Conservation (phyloP, 352 stramenopile species). For the Sclerospora graminicola region DNA sequence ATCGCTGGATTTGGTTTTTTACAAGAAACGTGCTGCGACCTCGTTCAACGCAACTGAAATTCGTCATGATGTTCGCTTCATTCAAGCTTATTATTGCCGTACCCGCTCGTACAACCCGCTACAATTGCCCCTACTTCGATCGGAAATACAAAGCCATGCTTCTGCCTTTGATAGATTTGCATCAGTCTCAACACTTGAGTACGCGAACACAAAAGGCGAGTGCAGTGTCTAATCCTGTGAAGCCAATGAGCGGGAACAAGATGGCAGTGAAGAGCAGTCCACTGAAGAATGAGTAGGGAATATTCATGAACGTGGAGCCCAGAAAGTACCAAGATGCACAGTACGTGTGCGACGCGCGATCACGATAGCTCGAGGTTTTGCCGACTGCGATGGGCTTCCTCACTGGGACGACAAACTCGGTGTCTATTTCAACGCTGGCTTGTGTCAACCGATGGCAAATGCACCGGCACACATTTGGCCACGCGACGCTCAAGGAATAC, state of each 20-base stretch:
- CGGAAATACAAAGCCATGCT: too few species aligned
- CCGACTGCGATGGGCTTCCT: background rate
- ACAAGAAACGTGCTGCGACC: slow-evolving; percentile 22
- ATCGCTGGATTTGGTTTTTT: slow-evolving; percentile 12
- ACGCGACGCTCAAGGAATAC: slow-evolving; percentile 32
- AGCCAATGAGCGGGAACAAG: slow-evolving; percentile 20
- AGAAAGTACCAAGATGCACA: slow-evolving; percentile 46
- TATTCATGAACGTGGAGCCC: slow-evolving; percentile 43
- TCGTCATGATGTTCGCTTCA: slow-evolving; percentile 19
- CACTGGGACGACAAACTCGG: background rate
- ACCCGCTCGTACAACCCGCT: slow-evolving; percentile 80
- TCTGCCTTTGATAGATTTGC: too few species aligned
- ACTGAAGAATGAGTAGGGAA: slow-evolving; percentile 19
- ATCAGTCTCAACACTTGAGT: too few species aligned
- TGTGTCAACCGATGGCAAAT: slow-evolving; percentile 25
- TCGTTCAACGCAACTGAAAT: slow-evolving; percentile 19
- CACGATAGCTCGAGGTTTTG: slow-evolving; percentile 39
- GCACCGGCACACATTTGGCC: slow-evolving; percentile 13
- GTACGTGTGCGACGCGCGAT: slow-evolving; percentile 80
- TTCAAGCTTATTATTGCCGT: slow-evolving; percentile 44
- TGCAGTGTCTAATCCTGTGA: slow-evolving; percentile 9
- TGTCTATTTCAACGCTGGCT: slow-evolving; percentile 1
- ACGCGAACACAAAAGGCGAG: slow-evolving; percentile 22
- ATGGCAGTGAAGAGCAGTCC: slow-evolving; percentile 29
- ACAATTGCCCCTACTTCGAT: too few species aligned